Evolutionary conservation across 2,329 filamentous ascomycete species (phyloP), one percentile per base, ranked within the genome.

Genomic region (Graphilbum fragrans): DNA sequence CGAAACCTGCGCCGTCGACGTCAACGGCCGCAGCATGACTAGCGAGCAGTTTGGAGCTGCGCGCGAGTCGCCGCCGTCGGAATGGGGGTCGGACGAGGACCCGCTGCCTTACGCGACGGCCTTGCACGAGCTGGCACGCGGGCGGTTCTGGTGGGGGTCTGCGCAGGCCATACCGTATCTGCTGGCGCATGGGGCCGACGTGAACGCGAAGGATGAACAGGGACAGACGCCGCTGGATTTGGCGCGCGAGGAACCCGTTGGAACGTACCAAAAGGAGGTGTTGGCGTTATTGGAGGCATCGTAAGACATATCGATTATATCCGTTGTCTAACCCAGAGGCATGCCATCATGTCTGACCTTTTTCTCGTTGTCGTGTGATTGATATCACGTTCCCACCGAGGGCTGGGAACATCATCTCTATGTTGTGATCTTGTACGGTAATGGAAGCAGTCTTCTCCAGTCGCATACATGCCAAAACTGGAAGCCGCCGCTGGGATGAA

Each of bases 1-100:
- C n/a, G 39, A 44, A 25, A 39, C 19, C 2, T 38, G 32, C 42
- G 7, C 9, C 35, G 39, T 39, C 35, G 35, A 44, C 32, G 36
- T 41, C 20, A 41, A 44, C 37, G 22, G 22, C 22, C 39, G 25
- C 4, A 44, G 35, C 17, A 38, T 31, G 29, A 41, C 42, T 5
- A 32, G 11, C 29, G 29, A 31, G 29, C 29, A 35, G 34, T 35
- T 21, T 22, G 34, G 22, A 22, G 34, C 18, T 17, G 34, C 34
- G 19, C 34, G 34, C 19, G 19, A 20, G 34, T 20, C 11, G 18
- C 34, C 34, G 34, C 34, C 34, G 19, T 22, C 34, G 5, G 34
- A 35, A 14, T 35, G 7, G 18, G 18, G 19, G 11, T 11, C 6
- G n/a, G 19, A 35, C 34, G 18, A 35, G 18, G 18, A 35, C 18